These are phyloP conservation scores for Fusarium pilosicola DNA, from an alignment of 2,329 filamentous ascomycete species.

Conservation along the genomic window DNA sequence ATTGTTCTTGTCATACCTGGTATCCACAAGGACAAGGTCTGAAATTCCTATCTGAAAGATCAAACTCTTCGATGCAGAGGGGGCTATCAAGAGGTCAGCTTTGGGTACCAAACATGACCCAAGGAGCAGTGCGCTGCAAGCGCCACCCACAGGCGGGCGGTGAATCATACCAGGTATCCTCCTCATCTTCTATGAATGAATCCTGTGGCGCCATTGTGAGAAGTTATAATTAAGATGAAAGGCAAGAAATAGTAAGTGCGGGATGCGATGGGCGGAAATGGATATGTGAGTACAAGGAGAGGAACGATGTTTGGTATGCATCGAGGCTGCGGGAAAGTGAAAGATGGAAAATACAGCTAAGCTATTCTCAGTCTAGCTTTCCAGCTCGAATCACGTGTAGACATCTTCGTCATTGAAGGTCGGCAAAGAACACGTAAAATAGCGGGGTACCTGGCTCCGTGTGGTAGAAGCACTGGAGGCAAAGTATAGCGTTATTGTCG, in stretches of 20 bases:
- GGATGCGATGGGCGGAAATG: constrained; percentile 34
- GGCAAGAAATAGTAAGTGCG: constrained; percentile 31
- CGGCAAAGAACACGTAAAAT: neutral
- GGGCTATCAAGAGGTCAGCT: constrained; percentile 68
- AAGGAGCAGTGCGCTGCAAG: constrained; percentile 31
- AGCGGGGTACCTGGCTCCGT: constrained; percentile 27
- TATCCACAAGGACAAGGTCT: constrained; percentile 97
- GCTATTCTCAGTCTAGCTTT: constrained; percentile 30
- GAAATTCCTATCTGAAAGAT: constrained; percentile 97
- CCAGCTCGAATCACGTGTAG: constrained; percentile 36
- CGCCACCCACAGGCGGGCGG: constrained; percentile 10
- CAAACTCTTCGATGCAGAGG: constrained; percentile 98
- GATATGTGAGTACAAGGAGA: constrained; percentile 39
- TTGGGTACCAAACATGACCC: constrained; percentile 35
- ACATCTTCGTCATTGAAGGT: constrained; percentile 6
- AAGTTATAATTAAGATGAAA: constrained; percentile 36
- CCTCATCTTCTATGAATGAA: constrained; percentile 76
- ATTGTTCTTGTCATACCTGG: constrained; percentile 71
- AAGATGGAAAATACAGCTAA: constrained; percentile 43
- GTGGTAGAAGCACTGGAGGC: neutral
- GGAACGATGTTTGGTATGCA: constrained; percentile 43
- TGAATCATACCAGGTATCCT: constrained; percentile 70
- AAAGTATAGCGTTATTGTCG: constrained; percentile 41
- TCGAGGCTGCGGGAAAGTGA: constrained; percentile 45
- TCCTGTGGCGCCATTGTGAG: constrained; percentile 73